phyloP scores from a whole-genome alignment of 1,139 yeast species.

The Kodamaea alishanica region DNA sequence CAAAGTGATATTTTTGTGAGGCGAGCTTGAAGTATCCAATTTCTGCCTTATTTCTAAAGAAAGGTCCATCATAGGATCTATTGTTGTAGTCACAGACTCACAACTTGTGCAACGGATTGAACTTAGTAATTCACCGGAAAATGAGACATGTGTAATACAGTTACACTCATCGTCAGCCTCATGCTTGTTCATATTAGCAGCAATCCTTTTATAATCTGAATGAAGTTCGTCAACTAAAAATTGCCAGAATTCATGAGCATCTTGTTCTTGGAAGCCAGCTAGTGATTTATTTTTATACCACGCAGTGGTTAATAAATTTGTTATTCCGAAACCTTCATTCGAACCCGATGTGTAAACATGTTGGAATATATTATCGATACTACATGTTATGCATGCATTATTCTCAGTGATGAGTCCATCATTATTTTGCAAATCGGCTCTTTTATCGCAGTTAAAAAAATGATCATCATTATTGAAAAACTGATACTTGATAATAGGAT shows the following conservation, averaged over 20 bases:
- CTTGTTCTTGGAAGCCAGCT: constrained; percentile 96
- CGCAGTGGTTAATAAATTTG: constrained; percentile 68
- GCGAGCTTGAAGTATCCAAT: constrained; percentile 2
- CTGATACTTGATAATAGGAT: constrained; percentile 76
- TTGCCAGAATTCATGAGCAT: constrained; percentile 97
- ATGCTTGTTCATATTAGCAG: constrained; percentile 8
- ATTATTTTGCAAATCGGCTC: constrained; percentile 16
- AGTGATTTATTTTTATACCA: constrained; percentile 80
- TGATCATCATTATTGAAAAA: constrained; percentile 66
- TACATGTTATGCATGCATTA: constrained; percentile 74
- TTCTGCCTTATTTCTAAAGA: constrained; percentile 63
- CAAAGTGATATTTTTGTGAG: constrained; percentile 26
- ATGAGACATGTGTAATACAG: constrained; percentile 79
- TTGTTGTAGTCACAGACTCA: constrained; percentile 57
- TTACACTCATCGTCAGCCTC: constrained; percentile 41
- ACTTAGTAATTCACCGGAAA: constrained; percentile 71
- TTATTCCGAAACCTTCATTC: constrained; percentile 70
- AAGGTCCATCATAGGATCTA: constrained; percentile 88
- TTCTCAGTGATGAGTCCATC: constrained; percentile 32
- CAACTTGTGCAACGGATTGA: constrained; percentile 74
- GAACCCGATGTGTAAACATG: constrained; percentile 55
- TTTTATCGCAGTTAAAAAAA: constrained; percentile 37
- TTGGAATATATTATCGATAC: constrained; percentile 72
- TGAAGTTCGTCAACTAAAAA: constrained; percentile 84
- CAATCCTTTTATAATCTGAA: constrained; percentile 39